These are phyloP conservation scores for Trypanosoma grayi DNA, from an alignment of 208 protist species.

Conservation along the genomic window DNA sequence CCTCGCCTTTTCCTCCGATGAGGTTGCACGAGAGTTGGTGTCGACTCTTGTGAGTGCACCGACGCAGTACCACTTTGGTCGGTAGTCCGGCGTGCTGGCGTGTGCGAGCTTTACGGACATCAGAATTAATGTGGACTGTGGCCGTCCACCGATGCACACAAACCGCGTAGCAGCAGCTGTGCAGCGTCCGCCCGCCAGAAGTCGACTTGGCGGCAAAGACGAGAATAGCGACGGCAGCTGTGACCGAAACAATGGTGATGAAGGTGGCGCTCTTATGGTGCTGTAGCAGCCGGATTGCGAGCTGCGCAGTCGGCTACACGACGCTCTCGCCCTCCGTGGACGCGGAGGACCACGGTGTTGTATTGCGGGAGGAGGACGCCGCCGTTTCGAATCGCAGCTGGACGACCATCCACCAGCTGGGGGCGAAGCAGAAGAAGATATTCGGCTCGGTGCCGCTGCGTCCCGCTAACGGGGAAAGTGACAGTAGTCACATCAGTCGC, in stretches of 20 bases:
- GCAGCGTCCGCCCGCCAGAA: neutral
- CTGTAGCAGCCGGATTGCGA: conserved; percentile 10
- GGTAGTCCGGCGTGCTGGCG: conserved; percentile 12
- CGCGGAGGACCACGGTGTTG: neutral
- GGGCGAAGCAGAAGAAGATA: conserved; percentile 3
- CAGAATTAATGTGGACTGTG: conserved; percentile 15
- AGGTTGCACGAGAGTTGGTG: conserved; percentile 6
- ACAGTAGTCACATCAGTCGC: neutral
- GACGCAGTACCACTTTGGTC: conserved; percentile 15
- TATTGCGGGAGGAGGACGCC: neutral
- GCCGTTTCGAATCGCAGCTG: neutral
- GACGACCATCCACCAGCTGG: conserved; percentile 2
- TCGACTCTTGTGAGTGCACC: neutral
- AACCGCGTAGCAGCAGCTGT: neutral
- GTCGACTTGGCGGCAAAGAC: neutral
- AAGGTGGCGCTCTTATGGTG: neutral
- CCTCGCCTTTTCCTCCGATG: conserved; percentile 11
- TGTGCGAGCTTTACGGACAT: conserved; percentile 9
- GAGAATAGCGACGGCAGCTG: neutral
- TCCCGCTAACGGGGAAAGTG: no score
- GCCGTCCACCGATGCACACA: conserved; percentile 1
- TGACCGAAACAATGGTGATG: neutral
- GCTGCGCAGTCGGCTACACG: conserved; percentile 12
- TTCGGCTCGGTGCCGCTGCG: conserved; percentile 5
- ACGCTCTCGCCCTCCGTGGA: neutral